Base-by-base conservation (phyloP, 768 basidiomycete genomes). In the Psilocybe cubensis region DNA sequence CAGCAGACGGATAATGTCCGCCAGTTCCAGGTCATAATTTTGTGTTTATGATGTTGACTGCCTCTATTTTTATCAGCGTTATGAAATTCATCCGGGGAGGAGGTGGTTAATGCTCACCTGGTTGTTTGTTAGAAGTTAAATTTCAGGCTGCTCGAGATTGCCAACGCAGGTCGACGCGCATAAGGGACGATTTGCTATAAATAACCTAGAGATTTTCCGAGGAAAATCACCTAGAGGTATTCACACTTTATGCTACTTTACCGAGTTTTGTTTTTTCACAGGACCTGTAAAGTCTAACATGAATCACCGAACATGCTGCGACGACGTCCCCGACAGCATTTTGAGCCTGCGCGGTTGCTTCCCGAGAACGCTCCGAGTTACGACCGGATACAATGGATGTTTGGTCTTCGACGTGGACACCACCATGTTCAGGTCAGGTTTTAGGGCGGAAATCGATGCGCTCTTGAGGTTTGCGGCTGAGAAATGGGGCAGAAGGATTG, bases 1-100 rank as follows among this genome's bases (percentile, higher is more conserved):
- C 17, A 31, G 21, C 25, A 28, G 51, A 54, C 60, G 60, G 60
- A 61, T 24, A 61, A 61, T 61, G 60, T 61, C 60, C 59, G 59
- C 59, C n/a, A 55, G 18, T 44, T 29, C 42, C 35, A 48, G 44
- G 28, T 25, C 7, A 27, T 42, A 29, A 51, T 24, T 20, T 29
- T 42, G 54, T 50, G 25, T 40, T 38, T 45, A 23, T 4, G 48
- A 4, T 29, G 27, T 14, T 14, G 38, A 17, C 20, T 52, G 48
- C 33, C 43, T 17, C 17, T 21, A 56, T 38, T 38, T 38, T 38
- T 38, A 38, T 17, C 14, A 52, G 43, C 38, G 41, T 57, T 40
- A 43, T 53, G 12, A 47, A 49, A 17, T 57, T 57, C 60, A 61
- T 61, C 60, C 60, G 60, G 23, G 33, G 31, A 20, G 18, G 28